These are phyloP conservation scores for Trichoderma semiorbis DNA, from an alignment of 2,329 filamentous ascomycete species.

Conservation along the genomic window DNA sequence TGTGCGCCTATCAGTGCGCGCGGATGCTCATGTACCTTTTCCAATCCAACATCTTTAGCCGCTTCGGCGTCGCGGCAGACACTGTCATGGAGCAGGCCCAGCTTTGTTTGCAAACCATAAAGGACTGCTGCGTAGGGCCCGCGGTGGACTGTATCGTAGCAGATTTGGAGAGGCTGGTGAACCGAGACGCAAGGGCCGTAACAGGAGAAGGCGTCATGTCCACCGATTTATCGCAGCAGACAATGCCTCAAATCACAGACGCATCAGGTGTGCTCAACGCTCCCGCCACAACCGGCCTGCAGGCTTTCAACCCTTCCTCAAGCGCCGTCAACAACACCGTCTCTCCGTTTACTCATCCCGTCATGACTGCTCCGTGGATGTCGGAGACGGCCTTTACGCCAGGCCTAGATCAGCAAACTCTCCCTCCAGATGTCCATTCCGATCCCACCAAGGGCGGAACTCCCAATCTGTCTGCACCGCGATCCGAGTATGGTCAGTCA, in stretches of 20 bases:
- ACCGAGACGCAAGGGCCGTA: conserved; percentile 37
- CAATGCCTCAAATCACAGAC: conserved; percentile 27
- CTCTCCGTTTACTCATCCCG: conserved; percentile 31
- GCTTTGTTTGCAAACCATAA: conserved; percentile 50
- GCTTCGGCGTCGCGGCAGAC: conserved; percentile 44
- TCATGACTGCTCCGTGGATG: conserved; percentile 30
- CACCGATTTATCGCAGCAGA: conserved; percentile 20
- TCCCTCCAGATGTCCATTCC: neutral
- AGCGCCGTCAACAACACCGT: conserved; percentile 20
- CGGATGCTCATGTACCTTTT: conserved; percentile 51
- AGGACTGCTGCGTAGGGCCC: conserved; percentile 49
- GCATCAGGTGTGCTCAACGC: conserved; percentile 27
- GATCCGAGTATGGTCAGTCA: conserved; percentile 23
- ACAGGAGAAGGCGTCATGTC: neutral
- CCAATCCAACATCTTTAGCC: conserved; percentile 39
- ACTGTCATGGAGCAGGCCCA: conserved; percentile 47
- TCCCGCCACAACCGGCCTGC: neutral
- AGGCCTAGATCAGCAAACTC: neutral
- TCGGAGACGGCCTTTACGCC: conserved; percentile 27
- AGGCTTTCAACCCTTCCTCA: neutral
- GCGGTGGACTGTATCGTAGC: conserved; percentile 46
- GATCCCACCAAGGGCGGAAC: neutral
- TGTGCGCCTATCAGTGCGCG: conserved; percentile 54
- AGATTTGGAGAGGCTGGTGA: conserved; percentile 51
- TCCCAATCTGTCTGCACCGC: conserved; percentile 19